Conservation (phyloP, 805 yeast species). For the Candida coleopterorum region DNA sequence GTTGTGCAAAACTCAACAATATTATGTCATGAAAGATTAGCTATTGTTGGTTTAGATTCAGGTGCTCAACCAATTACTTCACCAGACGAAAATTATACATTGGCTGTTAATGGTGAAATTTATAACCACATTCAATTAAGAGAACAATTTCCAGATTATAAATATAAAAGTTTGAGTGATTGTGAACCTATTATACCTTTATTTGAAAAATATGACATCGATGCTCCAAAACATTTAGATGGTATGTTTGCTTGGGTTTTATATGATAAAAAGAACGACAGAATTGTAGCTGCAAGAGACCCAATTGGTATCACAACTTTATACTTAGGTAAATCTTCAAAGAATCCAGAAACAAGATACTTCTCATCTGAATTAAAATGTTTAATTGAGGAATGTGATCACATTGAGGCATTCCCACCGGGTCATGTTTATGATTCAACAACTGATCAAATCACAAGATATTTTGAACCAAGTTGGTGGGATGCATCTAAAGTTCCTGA, state of each 20-base stretch:
- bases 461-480: conserved; percentile 94
- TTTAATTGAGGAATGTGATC: conserved; percentile 90
- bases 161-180: conserved; percentile 82
- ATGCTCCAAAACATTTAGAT: conserved; percentile 88
- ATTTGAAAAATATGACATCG: conserved; percentile 78
- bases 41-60: conserved; percentile 94
- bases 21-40: conserved; percentile 91
- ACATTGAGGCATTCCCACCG: conserved; percentile 92
- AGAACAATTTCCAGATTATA: conserved; percentile 65
- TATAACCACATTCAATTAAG: conserved; percentile 93
- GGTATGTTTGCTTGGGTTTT: conserved; percentile 98
- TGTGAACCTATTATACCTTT: conserved; percentile 98
- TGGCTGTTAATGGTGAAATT: conserved; percentile 96
- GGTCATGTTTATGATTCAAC: conserved; percentile 94
- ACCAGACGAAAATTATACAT: conserved; percentile 62
- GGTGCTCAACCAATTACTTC: conserved; percentile 98
- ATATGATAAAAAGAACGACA: conserved; percentile 77
- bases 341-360: conserved; percentile 70
- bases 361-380: conserved; percentile 96
- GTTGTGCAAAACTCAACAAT: conserved; percentile 71
- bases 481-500: conserved; percentile 73
- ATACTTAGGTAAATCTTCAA: conserved; percentile 82
- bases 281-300: conserved; percentile 95
- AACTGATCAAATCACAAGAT: conserved; percentile 81
- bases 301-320: conserved; percentile 96